Conservation (phyloP, 257 asterid genomes). For the Nicotiana undulata region DNA sequence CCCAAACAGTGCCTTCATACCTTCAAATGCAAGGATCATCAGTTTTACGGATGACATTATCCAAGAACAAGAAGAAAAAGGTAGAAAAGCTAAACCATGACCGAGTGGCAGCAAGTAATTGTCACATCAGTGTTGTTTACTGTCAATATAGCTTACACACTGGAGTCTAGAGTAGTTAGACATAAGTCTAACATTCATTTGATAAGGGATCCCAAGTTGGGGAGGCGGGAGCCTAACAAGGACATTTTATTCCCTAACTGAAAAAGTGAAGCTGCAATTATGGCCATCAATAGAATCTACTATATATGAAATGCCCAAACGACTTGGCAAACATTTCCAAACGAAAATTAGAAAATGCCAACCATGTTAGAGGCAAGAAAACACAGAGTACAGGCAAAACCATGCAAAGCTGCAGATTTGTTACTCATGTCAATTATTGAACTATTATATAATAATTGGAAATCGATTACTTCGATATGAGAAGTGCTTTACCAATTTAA, state of each 20-base stretch:
- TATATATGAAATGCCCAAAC: background rate
- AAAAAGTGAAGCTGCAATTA: background rate
- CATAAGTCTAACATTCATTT: background rate
- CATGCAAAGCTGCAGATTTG: background rate
- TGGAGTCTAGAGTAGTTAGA: background rate
- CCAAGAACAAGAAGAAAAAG: background rate
- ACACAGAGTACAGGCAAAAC: background rate
- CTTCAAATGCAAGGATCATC: slow-evolving; percentile 24
- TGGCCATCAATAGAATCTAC: background rate
- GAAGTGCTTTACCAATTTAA: background rate
- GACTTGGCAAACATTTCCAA: background rate
- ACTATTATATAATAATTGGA: background rate
- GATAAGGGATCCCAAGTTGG: background rate
- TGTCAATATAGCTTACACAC: background rate
- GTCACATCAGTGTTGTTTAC: background rate
- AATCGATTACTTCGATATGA: background rate
- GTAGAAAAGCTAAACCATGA: background rate
- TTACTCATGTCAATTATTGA: background rate
- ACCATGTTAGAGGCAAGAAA: background rate
- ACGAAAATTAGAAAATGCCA: background rate
- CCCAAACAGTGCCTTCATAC: slow-evolving; percentile 99
- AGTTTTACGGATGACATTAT: background rate
- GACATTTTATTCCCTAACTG: background rate
- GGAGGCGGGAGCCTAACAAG: background rate
- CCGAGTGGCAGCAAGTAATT: background rate